Conservation (phyloP, 495 filamentous ascomycete species). For the Zalerion maritima region DNA sequence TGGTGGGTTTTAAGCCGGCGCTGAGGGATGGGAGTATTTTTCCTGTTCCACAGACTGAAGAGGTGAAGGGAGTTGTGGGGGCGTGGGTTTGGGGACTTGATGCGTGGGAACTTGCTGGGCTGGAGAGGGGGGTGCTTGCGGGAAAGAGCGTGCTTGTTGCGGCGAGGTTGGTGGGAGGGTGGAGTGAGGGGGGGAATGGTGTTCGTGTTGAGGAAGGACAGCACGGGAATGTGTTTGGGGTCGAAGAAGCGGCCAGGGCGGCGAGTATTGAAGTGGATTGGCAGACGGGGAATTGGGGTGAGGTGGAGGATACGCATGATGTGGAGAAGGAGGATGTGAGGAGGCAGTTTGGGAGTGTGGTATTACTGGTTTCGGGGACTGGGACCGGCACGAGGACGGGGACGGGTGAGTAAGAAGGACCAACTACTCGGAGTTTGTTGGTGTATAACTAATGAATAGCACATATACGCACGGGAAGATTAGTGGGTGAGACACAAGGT, state of each 20-base stretch:
- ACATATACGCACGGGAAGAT: too few species aligned
- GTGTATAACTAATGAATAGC: too few species aligned
- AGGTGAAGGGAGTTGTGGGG: constrained; percentile 57
- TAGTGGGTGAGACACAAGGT: too few species aligned
- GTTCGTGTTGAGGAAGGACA: constrained; percentile 8
- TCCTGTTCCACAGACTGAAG: constrained; percentile 51
- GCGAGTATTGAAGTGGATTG: constrained; percentile 75
- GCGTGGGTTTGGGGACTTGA: constrained; percentile 64
- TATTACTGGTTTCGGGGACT: constrained; percentile 57
- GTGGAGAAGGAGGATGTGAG: constrained; percentile 84
- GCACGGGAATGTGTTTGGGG: constrained; percentile 30
- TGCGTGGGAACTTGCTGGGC: constrained; percentile 65
- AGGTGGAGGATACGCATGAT: constrained; percentile 97
- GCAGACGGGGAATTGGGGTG: constrained; percentile 86
- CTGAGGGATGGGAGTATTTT: constrained; percentile 60
- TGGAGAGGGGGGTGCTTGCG: constrained; percentile 72
- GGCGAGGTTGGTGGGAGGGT: constrained; percentile 65
- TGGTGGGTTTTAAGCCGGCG: constrained; percentile 59
- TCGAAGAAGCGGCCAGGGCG: constrained; percentile 60
- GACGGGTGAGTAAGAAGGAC: too few species aligned
- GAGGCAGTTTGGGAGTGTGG: constrained; percentile 75
- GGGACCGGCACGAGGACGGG: too few species aligned
- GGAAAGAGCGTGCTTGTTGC: constrained; percentile 75
- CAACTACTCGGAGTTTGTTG: too few species aligned
- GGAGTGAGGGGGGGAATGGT: constrained; percentile 57